Percentiles rank a stretch among this genome's conserved stretches.
Conservation (phyloP, 305 asterid species). For the Salvia sclarea region DNA sequence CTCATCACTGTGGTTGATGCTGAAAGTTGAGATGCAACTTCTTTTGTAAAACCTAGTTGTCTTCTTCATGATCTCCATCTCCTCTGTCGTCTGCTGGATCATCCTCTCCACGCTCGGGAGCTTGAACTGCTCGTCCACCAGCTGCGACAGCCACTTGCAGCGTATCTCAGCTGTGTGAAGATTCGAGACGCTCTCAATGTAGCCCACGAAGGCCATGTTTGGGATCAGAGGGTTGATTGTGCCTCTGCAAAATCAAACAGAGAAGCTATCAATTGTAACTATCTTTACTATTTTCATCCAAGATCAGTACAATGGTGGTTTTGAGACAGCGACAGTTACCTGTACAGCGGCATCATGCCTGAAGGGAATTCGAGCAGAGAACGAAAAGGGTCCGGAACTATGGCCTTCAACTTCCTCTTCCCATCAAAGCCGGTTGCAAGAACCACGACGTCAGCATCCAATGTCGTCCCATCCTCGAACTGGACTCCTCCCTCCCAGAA, state of each 20-base stretch:
- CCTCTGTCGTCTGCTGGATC: constrained; percentile 58
- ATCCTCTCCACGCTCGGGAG: constrained; percentile 65
- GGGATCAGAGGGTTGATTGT: constrained; percentile 85
- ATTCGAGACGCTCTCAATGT: constrained; percentile 82
- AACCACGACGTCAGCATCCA: constrained; percentile 83
- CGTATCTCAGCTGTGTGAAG: constrained; percentile 87
- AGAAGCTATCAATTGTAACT: neutral
- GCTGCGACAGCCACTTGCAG: constrained; percentile 72
- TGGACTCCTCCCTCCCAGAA: constrained; percentile 75
- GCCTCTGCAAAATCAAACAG: constrained; percentile 50
- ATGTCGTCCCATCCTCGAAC: constrained; percentile 62
- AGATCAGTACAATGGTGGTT: neutral
- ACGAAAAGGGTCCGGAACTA: constrained; percentile 74
- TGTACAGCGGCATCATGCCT: constrained; percentile 73
- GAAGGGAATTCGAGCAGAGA: constrained; percentile 57
- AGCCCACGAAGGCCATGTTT: constrained; percentile 80
- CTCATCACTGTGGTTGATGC: constrained; percentile 82
- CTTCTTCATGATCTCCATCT: constrained; percentile 74
- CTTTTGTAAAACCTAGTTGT: constrained; percentile 77
- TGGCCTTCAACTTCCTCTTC: constrained; percentile 55
- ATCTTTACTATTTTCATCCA: neutral
- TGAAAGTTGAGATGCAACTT: constrained; percentile 84
- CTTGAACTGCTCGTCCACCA: constrained; percentile 56
- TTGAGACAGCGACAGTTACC: constrained; percentile 37
- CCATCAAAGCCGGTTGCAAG: constrained; percentile 87